phyloP scores from a whole-genome alignment of 176 grass and related monocot species.

The Oryza officinalis region DNA sequence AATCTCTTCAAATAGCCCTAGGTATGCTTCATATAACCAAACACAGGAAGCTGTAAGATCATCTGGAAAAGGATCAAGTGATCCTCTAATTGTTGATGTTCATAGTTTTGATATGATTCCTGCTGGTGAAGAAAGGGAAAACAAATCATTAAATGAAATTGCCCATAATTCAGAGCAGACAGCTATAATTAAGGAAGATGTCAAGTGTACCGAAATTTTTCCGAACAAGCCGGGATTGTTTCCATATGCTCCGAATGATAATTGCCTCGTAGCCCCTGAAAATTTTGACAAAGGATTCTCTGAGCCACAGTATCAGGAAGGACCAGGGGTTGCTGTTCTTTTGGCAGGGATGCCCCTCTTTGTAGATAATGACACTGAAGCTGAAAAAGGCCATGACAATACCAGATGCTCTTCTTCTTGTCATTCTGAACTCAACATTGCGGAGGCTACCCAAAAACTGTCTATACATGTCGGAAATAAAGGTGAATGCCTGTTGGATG shows the following conservation, averaged over 20 bases:
- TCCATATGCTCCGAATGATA: background rate
- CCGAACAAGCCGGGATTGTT: background rate
- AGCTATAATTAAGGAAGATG: background rate
- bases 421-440: slow-evolving; percentile 1
- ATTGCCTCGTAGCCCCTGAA: background rate
- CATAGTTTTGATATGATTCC: background rate
- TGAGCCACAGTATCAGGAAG: background rate
- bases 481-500: slow-evolving; percentile 1
- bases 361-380: background rate
- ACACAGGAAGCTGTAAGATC: background rate
- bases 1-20: no score
- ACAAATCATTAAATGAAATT: no score
- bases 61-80: background rate
- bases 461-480: slow-evolving; percentile 4
- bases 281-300: background rate
- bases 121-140: background rate
- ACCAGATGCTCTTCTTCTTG: background rate
- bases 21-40: no score
- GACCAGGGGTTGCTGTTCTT: background rate
- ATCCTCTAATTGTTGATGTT: background rate
- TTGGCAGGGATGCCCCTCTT: background rate
- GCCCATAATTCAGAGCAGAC: background rate
- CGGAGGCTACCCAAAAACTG: background rate
- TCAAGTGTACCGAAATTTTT: background rate
- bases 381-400: background rate